A percentile compares a stretch with the other conserved stretches of the same genome.
These are phyloP conservation scores for Jackrogersella minutella DNA, from an alignment of 495 filamentous ascomycete species.

Conservation along the genomic window DNA sequence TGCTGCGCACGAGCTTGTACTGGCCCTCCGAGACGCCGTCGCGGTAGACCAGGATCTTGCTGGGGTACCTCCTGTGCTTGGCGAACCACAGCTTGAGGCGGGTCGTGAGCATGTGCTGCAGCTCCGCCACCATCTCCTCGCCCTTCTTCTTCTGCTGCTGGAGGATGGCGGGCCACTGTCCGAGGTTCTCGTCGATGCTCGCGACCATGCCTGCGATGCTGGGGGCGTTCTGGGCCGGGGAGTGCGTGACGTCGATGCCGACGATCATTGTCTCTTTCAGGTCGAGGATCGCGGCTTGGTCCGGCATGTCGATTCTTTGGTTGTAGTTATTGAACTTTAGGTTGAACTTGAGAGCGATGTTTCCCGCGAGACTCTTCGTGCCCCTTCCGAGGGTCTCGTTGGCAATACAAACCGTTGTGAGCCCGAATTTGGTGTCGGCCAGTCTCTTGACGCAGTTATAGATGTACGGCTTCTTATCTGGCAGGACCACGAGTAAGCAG, in stretches of 20 bases:
- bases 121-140: constrained; percentile 64
- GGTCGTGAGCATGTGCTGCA: constrained; percentile 66
- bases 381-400: constrained; percentile 50
- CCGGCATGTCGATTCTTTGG: constrained; percentile 56
- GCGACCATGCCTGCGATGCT: constrained; percentile 74
- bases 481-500: constrained; percentile 6
- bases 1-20: constrained; percentile 62
- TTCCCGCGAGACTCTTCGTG: constrained; percentile 64
- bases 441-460: constrained; percentile 15
- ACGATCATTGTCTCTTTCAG: constrained; percentile 72
- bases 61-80: constrained; percentile 57
- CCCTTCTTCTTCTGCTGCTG: constrained; percentile 56
- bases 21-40: constrained; percentile 84
- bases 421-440: constrained; percentile 47
- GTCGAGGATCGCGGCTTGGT: constrained; percentile 54
- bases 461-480: background rate
- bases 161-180: constrained; percentile 68
- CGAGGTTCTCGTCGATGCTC: constrained; percentile 60
- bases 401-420: constrained; percentile 66
- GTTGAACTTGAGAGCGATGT: constrained; percentile 76
- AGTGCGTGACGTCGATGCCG: constrained; percentile 81
- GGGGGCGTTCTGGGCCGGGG: constrained; percentile 61
- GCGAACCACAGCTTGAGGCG: constrained; percentile 63
- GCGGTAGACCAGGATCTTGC: constrained; percentile 78
- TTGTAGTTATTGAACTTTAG: constrained; percentile 77